Conservation (phyloP, 1,284 basidiomycete species). For the Fereydounia khargensis region DNA sequence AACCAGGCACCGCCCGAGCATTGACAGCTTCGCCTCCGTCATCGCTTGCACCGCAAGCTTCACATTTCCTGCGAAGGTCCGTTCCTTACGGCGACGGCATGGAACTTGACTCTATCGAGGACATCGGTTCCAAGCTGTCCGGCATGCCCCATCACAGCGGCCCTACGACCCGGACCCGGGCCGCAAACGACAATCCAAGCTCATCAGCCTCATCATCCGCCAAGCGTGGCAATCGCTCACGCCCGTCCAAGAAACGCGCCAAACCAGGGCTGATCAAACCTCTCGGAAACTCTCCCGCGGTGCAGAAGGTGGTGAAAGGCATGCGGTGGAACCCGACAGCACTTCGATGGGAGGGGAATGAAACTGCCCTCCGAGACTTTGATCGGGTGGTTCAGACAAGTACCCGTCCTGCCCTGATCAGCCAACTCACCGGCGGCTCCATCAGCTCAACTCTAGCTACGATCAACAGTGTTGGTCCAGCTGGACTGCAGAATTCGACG, state of each 20-base stretch:
- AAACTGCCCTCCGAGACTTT: constrained; percentile 81
- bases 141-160: no score
- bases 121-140: constrained; percentile 73
- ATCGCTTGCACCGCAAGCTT: no score
- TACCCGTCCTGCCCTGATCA: constrained; percentile 86
- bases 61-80: constrained; percentile 72
- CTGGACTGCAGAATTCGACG: constrained; percentile 18
- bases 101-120: constrained; percentile 85
- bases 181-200: no score
- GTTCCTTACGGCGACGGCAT: constrained; percentile 87
- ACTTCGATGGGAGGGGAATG: constrained; percentile 94
- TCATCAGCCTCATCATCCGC: no score
- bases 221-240: no score
- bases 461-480: constrained; percentile 13
- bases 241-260: not conserved
- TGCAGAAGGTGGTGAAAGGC: constrained; percentile 60
- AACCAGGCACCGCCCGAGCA: no score
- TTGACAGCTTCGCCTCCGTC: no score
- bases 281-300: constrained; percentile 20
- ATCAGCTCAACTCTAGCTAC: constrained; percentile 18
- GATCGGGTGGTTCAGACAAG: constrained; percentile 77
- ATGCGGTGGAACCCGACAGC: constrained; percentile 93
- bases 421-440: constrained; percentile 36
- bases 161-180: no score
- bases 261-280: constrained; percentile 39